Conservation (phyloP, 352 stramenopile genomes). For the Phytophthora cactorum region DNA sequence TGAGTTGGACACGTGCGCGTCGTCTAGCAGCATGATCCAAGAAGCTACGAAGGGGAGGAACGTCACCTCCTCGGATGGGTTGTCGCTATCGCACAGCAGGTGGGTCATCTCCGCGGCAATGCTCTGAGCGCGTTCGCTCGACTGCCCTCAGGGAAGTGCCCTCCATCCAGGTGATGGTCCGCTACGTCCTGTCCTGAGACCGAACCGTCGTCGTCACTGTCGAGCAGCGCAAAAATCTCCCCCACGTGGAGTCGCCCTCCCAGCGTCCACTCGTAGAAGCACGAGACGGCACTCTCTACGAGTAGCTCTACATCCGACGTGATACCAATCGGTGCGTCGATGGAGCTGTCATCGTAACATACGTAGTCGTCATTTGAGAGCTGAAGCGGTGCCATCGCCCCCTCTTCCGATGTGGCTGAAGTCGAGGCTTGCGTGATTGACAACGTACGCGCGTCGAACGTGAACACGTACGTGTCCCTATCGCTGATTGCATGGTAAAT, state of each 20-base stretch:
- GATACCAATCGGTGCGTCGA: constrained; percentile 45
- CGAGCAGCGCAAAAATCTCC: constrained; percentile 49
- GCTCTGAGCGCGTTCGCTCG: constrained; percentile 30
- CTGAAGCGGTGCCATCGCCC: constrained; percentile 2
- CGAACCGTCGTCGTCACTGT: constrained; percentile 56
- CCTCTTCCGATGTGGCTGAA: not conserved
- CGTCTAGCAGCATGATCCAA: constrained; percentile 62
- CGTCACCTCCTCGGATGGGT: constrained; percentile 59
- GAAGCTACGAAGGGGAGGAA: constrained; percentile 63
- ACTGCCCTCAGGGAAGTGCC: constrained; percentile 18
- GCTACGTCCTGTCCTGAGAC: constrained; percentile 54
- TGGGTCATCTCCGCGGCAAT: constrained; percentile 52
- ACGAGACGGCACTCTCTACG: constrained; percentile 50
- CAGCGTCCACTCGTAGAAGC: constrained; percentile 51
- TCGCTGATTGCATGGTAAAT: constrained; percentile 8
- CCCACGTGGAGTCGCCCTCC: constrained; percentile 40
- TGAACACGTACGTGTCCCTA: constrained; percentile 56
- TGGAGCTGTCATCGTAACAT: constrained; percentile 30
- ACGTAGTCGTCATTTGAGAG: constrained; percentile 55
- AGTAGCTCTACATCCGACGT: constrained; percentile 65
- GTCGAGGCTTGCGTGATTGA: constrained; percentile 42
- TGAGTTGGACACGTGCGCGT: constrained; percentile 45
- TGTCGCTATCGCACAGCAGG: constrained; percentile 46
- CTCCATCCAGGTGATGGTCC: not conserved
- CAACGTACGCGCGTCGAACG: constrained; percentile 42